Evolutionary conservation across 1,284 basidiomycete species (phyloP), one percentile per base, ranked within the genome.

Genomic region (Leccinum fallax): DNA sequence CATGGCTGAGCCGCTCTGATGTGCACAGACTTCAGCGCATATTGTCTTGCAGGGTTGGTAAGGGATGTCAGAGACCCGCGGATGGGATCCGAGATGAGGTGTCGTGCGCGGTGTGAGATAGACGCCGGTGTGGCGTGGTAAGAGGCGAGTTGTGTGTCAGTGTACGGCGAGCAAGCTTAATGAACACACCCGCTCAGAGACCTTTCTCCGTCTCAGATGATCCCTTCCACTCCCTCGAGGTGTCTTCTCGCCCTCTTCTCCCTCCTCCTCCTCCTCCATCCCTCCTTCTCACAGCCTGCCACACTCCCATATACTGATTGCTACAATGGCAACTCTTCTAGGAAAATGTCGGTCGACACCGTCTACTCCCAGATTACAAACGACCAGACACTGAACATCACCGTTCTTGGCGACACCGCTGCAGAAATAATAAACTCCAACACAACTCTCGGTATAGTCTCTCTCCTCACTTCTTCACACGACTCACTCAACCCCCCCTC

Each of bases 291-390:
- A 13, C 81, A 83, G 67, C 85, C 86, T 7, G 82, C 83, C 24
- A 79, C 79, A 0, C 73, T 86, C 19, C 72, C 74, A 54, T 88
- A 85, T 71, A 66, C 71, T 53, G 86, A 90, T 72, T 91, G 88
- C 76, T 90, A 85, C 74, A 68, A 76, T 40, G 81, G 81, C 59
- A 82, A 83, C 75, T 67, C 68, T 19, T 77, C 80, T 46, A 80
- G 81, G 71, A 88, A 88, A 72, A 81, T 94, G 72, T 80, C 84
- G 58, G 82, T 95, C 63, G 82, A 85, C 59, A 82, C 82, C 26
- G 86, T 94, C 52, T 94, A 90, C 71, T 91, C 87, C 13, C 89
- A 94, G 72, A 80, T 93, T 59, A 78, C 88, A 4, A 75, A 83
- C 24, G 79, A 81, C 48, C 74, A 76, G 11, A 82, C 81, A 65